Percentiles rank a stretch among this genome's conserved stretches.
Evolutionary conservation across 2,329 filamentous ascomycete species (phyloP).

Genomic region (Fusarium sp.): DNA sequence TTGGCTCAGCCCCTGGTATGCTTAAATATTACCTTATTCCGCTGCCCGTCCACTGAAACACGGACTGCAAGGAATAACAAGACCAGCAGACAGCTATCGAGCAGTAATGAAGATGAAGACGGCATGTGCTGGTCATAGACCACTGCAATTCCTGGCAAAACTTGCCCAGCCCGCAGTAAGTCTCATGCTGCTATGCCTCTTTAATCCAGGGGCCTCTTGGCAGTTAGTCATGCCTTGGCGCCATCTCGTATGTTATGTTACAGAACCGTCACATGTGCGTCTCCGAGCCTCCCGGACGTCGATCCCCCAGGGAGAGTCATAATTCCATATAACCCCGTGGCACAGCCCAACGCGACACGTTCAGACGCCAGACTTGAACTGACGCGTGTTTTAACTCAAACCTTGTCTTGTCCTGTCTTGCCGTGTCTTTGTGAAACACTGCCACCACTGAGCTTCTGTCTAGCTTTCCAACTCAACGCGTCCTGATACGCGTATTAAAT

Average conservation of each 20-base stretch:
- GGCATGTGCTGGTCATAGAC: constrained; percentile 8
- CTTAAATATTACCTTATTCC: constrained; percentile 48
- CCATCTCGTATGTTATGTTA: constrained; percentile 1
- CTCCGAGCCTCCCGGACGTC: constrained; percentile 18
- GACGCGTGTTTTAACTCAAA: constrained; percentile 18
- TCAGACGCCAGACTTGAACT: constrained; percentile 10
- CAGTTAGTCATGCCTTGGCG: constrained; percentile 30
- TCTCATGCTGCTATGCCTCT: constrained; percentile 23
- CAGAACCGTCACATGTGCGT: constrained; percentile 11
- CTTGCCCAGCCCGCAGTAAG: constrained; percentile 3
- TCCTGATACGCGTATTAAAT: not conserved
- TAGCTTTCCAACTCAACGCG: too few relatives aligned
- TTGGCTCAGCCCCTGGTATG: constrained; percentile 40
- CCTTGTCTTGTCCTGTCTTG: constrained; percentile 4
- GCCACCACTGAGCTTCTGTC: too few relatives aligned
- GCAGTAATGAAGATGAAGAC: not conserved
- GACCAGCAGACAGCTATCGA: not conserved
- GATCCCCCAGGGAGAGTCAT: not conserved
- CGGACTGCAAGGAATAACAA: constrained; percentile 7
- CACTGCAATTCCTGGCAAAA: not conserved
- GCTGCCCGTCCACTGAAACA: constrained; percentile 32
- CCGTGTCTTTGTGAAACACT: not conserved
- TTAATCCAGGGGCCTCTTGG: constrained; percentile 36
- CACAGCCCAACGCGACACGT: not conserved
- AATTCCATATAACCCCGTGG: not conserved